Base-by-base conservation (phyloP, 306 rosid genomes). In the Vigna unguiculata region DNA sequence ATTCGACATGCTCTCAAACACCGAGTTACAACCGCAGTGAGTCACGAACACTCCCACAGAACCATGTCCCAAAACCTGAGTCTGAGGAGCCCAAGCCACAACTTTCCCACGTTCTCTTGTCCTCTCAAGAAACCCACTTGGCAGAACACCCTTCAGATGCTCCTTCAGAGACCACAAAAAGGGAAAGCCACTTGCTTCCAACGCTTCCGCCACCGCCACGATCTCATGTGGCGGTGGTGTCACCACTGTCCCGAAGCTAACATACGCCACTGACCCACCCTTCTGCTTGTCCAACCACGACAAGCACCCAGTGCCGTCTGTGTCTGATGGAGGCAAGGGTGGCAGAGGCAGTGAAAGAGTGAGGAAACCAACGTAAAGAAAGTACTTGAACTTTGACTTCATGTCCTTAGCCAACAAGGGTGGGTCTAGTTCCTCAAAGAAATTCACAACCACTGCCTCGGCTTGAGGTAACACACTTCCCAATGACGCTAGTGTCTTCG, bases 31-130 rank as follows among this genome's bases (percentile, higher is more conserved):
- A 13, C 89, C 91, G 40, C 83, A 65, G 3, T 90, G 94, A 7
- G 90, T 84, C 83, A 87, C 84, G 53, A 76, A 83, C 25, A 86
- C 85, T 2, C 83, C 86, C 1, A 84, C 58, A 3, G 88, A 70
- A 14, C n/a, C 67, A 74, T 90, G 92, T 6, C 71, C 85, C 19
- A 90, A 60, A 5, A 88, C 80, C 55, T 81, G 81, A 9, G 38
- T 22, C 40, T 90, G 90, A 3, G 90, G 90, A 48, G 77, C 83
- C 92, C 95, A 90, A 1, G 84, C 16, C 40, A 88, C 89, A 8
- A 86, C 28, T 76, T 81, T 90, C 2, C 92, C 89, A 1, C 3
- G 2, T 71, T 46, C 81, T 79, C 55, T 81, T 85, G 45, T 40
- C 45, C 45, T 40, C 45, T 40, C 13, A n/a, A 84, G 43, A 75